Evolutionary conservation across 2,329 filamentous ascomycete species (phyloP).

Genomic region (Paecilomyces dactylethromorphus): DNA sequence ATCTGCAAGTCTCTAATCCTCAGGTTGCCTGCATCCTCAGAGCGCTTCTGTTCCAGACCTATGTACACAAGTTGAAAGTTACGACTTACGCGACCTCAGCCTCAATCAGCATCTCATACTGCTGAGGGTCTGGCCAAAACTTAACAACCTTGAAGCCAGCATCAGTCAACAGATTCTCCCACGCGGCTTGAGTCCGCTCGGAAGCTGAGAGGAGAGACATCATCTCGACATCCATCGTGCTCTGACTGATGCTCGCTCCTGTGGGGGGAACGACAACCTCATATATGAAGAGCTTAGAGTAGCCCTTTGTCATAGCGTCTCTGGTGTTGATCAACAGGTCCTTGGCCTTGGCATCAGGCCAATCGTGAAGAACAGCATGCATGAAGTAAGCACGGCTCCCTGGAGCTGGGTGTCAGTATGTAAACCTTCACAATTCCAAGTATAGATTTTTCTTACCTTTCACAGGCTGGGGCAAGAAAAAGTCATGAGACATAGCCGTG

Average conservation of each 20-base stretch:
- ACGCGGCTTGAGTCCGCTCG: slow-evolving; percentile 23
- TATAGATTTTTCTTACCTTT: slow-evolving; percentile 15
- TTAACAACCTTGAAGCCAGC: slow-evolving; percentile 20
- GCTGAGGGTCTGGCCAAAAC: slow-evolving; percentile 22
- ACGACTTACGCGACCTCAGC: slow-evolving; percentile 11
- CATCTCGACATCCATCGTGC: slow-evolving; percentile 31
- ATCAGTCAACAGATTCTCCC: slow-evolving; percentile 17
- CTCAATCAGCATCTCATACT: slow-evolving; percentile 24
- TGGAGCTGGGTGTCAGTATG: slow-evolving; percentile 6
- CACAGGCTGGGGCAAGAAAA: slow-evolving; percentile 20
- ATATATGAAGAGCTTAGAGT: slow-evolving; percentile 33
- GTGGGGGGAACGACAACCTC: slow-evolving; percentile 32
- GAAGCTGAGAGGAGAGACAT: slow-evolving; percentile 42
- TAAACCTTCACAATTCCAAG: slow-evolving; percentile 15
- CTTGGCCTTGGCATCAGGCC: slow-evolving; percentile 28
- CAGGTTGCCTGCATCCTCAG: no score
- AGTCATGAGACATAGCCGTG: slow-evolving; percentile 19
- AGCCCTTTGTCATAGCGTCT: slow-evolving; percentile 31
- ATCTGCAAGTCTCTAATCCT: no score
- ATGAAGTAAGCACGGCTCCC: slow-evolving; percentile 36
- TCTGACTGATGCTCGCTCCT: slow-evolving; percentile 21
- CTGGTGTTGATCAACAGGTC: slow-evolving; percentile 23
- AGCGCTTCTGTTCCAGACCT: no score
- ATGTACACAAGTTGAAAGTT: neutral
- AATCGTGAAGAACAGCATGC: slow-evolving; percentile 39